phyloP scores from a whole-genome alignment of 2,329 filamentous ascomycete genomes.

The Davidsoniella virescens region DNA sequence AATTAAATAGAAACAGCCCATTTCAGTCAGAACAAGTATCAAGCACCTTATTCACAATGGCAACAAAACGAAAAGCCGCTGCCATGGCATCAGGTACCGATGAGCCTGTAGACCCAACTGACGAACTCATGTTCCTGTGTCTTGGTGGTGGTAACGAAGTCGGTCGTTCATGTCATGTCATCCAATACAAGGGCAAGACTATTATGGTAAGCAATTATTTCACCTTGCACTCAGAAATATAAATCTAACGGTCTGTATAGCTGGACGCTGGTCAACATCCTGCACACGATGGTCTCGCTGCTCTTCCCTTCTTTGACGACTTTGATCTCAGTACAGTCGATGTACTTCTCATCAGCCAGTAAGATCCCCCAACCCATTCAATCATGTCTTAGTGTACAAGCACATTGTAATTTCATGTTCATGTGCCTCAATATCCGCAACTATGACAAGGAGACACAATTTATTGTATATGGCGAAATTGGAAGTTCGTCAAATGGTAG shows the following conservation, averaged over 20 bases:
- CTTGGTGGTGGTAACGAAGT: constrained; percentile 95
- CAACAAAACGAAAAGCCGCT: constrained; percentile 73
- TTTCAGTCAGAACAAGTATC: not conserved
- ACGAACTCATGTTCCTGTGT: constrained; percentile 88
- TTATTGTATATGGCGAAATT: not conserved
- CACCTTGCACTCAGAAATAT: not conserved
- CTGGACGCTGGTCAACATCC: constrained; percentile 96
- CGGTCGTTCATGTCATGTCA: constrained; percentile 88
- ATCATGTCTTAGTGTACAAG: no score
- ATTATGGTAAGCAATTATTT: constrained; percentile 56
- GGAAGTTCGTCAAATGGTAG: not conserved
- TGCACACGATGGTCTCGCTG: constrained; percentile 83
- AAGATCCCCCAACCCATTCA: constrained; percentile 34
- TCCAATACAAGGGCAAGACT: constrained; percentile 98
- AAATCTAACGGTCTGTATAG: constrained; percentile 28
- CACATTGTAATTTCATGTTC: not conserved
- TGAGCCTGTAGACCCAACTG: constrained; percentile 79
- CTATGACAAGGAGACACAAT: no score
- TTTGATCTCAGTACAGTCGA: constrained; percentile 97
- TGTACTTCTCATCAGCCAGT: constrained; percentile 96
- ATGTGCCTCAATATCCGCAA: not conserved
- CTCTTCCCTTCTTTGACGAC: constrained; percentile 93
- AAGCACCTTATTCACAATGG: constrained; percentile 41
- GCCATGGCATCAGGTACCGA: constrained; percentile 31
- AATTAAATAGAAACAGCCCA: no score